These are phyloP conservation scores for Chytriomyces hyalinus DNA, from an alignment of 192 early-diverging fungal genomes.

Conservation along the genomic window DNA sequence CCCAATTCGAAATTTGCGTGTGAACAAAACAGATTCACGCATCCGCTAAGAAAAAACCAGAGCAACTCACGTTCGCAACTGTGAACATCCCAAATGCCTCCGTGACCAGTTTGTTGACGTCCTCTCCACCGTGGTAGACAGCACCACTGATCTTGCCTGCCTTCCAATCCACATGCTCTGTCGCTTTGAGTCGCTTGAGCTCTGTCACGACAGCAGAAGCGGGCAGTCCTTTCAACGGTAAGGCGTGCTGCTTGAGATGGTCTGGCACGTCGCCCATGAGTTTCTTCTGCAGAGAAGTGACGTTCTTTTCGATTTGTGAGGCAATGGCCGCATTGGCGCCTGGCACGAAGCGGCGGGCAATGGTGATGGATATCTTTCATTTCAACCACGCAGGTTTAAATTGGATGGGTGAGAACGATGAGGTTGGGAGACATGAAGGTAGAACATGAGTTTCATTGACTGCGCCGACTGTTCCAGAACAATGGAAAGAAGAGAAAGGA, in stretches of 20 bases:
- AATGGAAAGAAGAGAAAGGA: conserved; percentile 21
- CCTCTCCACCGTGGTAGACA: conserved; percentile 91
- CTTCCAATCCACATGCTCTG: conserved; percentile 74
- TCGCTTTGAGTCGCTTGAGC: conserved; percentile 54
- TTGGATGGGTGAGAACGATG: conserved; percentile 2
- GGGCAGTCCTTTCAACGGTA: conserved; percentile 71
- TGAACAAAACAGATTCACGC: neutral
- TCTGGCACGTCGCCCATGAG: conserved; percentile 63
- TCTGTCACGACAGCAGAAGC: conserved; percentile 66
- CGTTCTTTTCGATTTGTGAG: conserved; percentile 75
- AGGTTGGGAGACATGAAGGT: neutral
- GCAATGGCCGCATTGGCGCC: conserved; percentile 71
- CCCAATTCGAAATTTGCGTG: neutral
- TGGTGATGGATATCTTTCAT: conserved; percentile 24
- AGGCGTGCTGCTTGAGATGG: conserved; percentile 59
- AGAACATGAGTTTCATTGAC: neutral
- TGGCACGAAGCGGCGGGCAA: conserved; percentile 41
- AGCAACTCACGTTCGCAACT: conserved; percentile 65
- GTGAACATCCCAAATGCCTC: conserved; percentile 85
- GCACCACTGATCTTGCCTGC: conserved; percentile 86
- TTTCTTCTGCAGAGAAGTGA: conserved; percentile 80
- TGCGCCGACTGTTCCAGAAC: neutral
- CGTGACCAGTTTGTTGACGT: conserved; percentile 73
- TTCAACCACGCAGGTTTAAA: neutral
- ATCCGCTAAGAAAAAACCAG: neutral